Conservation (phyloP, 805 yeast species). For the Schwanniomyces occidentalis region DNA sequence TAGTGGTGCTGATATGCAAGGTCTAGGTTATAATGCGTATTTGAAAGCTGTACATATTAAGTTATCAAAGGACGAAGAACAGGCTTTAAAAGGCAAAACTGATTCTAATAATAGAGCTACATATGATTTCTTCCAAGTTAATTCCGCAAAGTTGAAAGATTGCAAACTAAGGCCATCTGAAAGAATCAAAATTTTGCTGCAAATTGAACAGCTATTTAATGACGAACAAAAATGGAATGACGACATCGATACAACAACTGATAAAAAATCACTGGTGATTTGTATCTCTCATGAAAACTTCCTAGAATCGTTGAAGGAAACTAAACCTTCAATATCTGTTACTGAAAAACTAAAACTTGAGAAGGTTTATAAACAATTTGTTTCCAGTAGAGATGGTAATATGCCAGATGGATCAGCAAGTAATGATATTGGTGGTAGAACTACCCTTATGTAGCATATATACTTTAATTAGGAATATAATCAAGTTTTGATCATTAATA, state of each 20-base stretch:
- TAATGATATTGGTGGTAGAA: constrained; percentile 79
- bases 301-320: constrained; percentile 61
- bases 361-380: constrained; percentile 68
- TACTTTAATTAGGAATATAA: not conserved
- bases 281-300: constrained; percentile 56
- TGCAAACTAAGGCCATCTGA: constrained; percentile 37
- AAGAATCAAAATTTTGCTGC: constrained; percentile 39
- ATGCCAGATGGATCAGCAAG: constrained; percentile 86
- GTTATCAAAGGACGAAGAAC: constrained; percentile 48
- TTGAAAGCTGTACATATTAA: constrained; percentile 78
- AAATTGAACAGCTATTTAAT: constrained; percentile 40
- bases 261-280: constrained; percentile 17
- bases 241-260: not conserved
- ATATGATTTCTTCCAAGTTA: constrained; percentile 46
- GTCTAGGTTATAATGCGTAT: constrained; percentile 87
- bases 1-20: constrained; percentile 95
- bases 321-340: constrained; percentile 85
- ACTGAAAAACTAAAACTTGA: constrained; percentile 66
- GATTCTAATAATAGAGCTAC: constrained; percentile 12
- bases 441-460: constrained; percentile 64
- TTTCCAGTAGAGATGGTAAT: constrained; percentile 76
- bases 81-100: constrained; percentile 15
- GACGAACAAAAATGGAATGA: constrained; percentile 17
- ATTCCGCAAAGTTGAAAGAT: constrained; percentile 28
- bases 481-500: no score